Percentiles rank a stretch among this genome's conserved stretches.
Conservation (phyloP, 768 basidiomycete species). For the Pleurotus ostreatus region DNA sequence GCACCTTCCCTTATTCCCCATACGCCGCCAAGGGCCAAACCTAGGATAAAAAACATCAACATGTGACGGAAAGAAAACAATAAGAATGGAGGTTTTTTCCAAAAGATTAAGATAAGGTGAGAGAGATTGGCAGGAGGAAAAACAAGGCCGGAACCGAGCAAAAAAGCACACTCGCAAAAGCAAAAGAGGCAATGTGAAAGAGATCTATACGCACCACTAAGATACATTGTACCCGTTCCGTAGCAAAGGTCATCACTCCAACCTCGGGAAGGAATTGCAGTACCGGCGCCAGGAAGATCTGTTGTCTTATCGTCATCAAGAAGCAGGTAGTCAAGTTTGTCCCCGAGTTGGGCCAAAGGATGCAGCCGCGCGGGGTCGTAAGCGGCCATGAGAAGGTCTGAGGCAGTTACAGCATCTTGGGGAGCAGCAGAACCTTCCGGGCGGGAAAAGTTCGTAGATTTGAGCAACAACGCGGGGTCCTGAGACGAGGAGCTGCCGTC, state of each 20-base stretch:
- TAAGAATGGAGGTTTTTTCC: constrained; percentile 40
- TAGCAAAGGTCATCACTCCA: constrained; percentile 99
- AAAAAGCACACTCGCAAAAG: constrained; percentile 12
- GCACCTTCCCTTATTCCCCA: constrained; percentile 98
- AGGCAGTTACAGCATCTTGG: constrained; percentile 70
- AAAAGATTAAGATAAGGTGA: constrained; percentile 65
- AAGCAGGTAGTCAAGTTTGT: constrained; percentile 91
- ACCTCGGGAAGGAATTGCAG: constrained; percentile 91
- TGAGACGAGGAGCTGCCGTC: constrained; percentile 38
- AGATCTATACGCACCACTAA: constrained; percentile 78
- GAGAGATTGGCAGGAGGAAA: constrained; percentile 41
- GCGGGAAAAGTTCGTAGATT: constrained; percentile 45
- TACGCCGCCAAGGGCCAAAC: constrained; percentile 88
- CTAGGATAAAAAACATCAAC: constrained; percentile 65
- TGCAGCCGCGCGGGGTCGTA: constrained; percentile 93
- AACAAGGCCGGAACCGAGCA: constrained; percentile 47
- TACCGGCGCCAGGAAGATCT: constrained; percentile 84
- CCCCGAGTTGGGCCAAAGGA: constrained; percentile 87
- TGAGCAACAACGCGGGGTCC: constrained; percentile 41
- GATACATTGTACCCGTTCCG: constrained; percentile 98
- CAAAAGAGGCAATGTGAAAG: constrained; percentile 61
- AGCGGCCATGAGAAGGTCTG: constrained; percentile 80
- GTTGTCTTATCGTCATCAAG: constrained; percentile 96
- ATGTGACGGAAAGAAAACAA: constrained; percentile 81
- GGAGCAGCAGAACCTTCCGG: constrained; percentile 34